Evolutionary conservation across 208 protist species (phyloP), one percentile per base, ranked within the genome.

Genomic region (Crithidia thermophila): DNA sequence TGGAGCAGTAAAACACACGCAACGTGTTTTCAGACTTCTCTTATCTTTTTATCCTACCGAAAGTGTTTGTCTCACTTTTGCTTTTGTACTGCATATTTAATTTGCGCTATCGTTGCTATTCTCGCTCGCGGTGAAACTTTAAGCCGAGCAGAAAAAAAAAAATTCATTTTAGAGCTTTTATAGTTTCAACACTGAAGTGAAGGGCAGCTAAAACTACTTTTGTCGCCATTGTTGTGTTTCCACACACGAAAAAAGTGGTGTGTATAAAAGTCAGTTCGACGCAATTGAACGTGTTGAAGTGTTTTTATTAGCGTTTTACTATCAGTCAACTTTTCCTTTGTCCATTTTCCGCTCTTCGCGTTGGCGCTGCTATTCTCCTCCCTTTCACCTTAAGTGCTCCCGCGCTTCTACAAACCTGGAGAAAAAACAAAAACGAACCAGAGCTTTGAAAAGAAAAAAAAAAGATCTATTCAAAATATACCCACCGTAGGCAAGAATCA

Each of bases 1-100:
- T 94, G 0, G 72, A 80, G 33, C 42, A 36, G 27, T 67, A 45
- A 68, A 20, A 9, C 1, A 10, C 39, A 16, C 16, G 39, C 16
- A 16, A 10, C 39, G 39, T 16, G 10, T 10, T 43, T 43, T 16
- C 13, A 43, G 39, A 10, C 39, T 31, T 60, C 18, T 30, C 25
- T 33, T 3, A 46, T 37, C 23, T 33, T 23, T 49, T 67, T 60
- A n/a, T 70, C 49, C 52, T 51, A 16, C 42, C 31, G n/a, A 20
- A n/a, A 43, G 42, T 60, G 25, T 13, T 70, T 33, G 28, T 4
- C n/a, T n/a, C n/a, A n/a, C n/a, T n/a, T 46, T 46, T 46, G 4
- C 40, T 46, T 20, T 18, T 46, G 5, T 46, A 13, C 18, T 20
- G 16, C 18, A n/a, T 46, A 46, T n/a, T n/a, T n/a, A n/a, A n/a